phyloP scores from a whole-genome alignment of 2,329 filamentous ascomycete species.

The Davidsoniella australis region DNA sequence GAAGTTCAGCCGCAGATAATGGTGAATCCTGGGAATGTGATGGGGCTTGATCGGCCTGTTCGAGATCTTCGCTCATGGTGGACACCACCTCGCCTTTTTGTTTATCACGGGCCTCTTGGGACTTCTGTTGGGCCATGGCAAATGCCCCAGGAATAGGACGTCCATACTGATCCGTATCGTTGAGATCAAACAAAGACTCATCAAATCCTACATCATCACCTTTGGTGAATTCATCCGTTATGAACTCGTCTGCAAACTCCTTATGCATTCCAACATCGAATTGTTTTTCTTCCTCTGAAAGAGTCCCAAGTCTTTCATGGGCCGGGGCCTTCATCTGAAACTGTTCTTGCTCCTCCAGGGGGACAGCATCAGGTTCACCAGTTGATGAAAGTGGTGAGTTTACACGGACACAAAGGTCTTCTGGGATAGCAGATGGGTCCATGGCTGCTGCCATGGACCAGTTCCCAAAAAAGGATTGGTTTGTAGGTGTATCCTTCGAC shows the following conservation, averaged over 20 bases:
- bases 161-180: constrained; percentile 46
- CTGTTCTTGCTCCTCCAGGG: constrained; percentile 11
- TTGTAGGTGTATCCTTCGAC: constrained; percentile 27
- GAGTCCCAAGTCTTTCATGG: constrained; percentile 2
- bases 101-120: constrained; percentile 7
- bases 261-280: constrained; percentile 39
- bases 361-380: constrained; percentile 23
- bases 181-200: constrained; percentile 55
- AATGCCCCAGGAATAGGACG: constrained; percentile 42
- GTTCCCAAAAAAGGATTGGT: constrained; percentile 8
- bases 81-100: neutral
- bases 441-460: neutral
- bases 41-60: neutral
- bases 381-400: constrained; percentile 19
- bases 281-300: constrained; percentile 45
- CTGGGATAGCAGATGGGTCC: neutral
- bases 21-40: neutral
- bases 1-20: neutral
- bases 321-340: constrained; percentile 10
- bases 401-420: constrained; percentile 10
- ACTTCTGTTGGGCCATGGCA: constrained; percentile 30
- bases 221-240: constrained; percentile 17
- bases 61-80: constrained; percentile 8
- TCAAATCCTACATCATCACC: constrained; percentile 45
- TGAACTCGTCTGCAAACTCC: constrained; percentile 29